Evolutionary conservation across 2,329 filamentous ascomycete genomes (phyloP).

Genomic region (Fusarium tricinctum): DNA sequence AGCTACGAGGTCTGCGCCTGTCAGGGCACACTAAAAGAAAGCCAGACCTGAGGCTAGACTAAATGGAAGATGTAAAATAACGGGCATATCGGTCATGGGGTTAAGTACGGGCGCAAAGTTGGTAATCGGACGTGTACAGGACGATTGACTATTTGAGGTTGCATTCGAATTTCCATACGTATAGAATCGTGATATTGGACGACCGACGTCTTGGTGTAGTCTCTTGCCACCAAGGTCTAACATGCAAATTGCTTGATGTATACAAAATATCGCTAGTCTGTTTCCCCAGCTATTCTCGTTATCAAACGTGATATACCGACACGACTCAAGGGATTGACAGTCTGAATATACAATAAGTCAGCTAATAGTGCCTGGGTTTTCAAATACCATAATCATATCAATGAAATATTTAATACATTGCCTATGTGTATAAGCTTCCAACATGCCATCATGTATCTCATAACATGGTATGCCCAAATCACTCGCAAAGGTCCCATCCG

Average conservation of each 20-base stretch:
- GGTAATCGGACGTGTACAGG: conserved; percentile 26
- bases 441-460: too few species aligned
- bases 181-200: conserved; percentile 30
- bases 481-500: neutral
- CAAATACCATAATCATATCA: neutral
- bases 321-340: neutral
- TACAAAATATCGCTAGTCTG: conserved; percentile 11
- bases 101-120: conserved; percentile 39
- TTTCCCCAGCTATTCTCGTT: neutral
- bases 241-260: conserved; percentile 1
- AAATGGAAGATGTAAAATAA: conserved; percentile 37
- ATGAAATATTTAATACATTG: too few species aligned
- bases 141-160: conserved; percentile 38
- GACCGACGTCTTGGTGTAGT: conserved; percentile 5
- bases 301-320: neutral
- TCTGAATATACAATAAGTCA: too few species aligned
- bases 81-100: conserved; percentile 22
- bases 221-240: neutral
- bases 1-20: conserved; percentile 21
- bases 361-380: neutral
- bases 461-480: neutral
- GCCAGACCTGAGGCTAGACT: conserved; percentile 8
- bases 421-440: too few species aligned
- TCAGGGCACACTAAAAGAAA: conserved; percentile 27
- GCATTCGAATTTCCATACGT: conserved; percentile 31